A percentile compares a stretch with the other conserved stretches of the same genome.
These are phyloP conservation scores for Rosellinia necatrix DNA, from an alignment of 2,329 filamentous ascomycete species.

Conservation along the genomic window DNA sequence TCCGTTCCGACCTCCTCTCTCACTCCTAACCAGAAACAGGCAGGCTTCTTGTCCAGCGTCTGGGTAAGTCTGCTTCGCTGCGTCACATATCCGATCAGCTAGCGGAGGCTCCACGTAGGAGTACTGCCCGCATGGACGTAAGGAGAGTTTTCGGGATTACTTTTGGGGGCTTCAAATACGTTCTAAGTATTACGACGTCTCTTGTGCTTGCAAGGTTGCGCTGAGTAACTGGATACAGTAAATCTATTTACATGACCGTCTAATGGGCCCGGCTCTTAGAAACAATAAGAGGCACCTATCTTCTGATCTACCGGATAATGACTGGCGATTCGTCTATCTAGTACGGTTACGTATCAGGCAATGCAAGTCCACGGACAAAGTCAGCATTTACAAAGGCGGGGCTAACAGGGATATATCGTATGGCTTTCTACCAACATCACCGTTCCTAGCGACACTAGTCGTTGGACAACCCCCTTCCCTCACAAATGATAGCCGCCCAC, in stretches of 20 bases:
- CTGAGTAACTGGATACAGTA: no score
- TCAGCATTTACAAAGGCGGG: constrained; percentile 45
- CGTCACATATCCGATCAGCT: constrained; percentile 13
- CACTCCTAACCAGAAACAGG: constrained; percentile 11
- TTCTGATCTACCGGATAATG: constrained; percentile 17
- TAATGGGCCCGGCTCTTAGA: not conserved
- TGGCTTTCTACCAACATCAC: no score
- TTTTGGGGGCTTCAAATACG: no score
- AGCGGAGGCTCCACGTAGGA: constrained; percentile 16
- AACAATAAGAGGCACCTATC: not conserved
- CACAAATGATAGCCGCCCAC: not conserved
- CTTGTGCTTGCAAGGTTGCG: no score
- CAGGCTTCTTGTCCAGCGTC: no score
- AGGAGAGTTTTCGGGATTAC: no score
- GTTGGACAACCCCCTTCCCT: constrained; percentile 1
- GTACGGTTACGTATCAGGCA: constrained; percentile 18
- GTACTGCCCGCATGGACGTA: not conserved
- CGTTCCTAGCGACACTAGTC: no score
- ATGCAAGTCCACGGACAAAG: constrained; percentile 24
- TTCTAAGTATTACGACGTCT: no score
- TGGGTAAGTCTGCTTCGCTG: constrained; percentile 8
- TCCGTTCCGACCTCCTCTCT: constrained; percentile 3
- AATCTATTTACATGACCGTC: no score
- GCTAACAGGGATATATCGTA: constrained; percentile 32
- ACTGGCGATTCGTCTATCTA: constrained; percentile 9